A percentile compares a stretch with the other conserved stretches of the same genome.
Evolutionary conservation across 176 grass and related monocot species (phyloP).

Genomic region (Areca catechu): DNA sequence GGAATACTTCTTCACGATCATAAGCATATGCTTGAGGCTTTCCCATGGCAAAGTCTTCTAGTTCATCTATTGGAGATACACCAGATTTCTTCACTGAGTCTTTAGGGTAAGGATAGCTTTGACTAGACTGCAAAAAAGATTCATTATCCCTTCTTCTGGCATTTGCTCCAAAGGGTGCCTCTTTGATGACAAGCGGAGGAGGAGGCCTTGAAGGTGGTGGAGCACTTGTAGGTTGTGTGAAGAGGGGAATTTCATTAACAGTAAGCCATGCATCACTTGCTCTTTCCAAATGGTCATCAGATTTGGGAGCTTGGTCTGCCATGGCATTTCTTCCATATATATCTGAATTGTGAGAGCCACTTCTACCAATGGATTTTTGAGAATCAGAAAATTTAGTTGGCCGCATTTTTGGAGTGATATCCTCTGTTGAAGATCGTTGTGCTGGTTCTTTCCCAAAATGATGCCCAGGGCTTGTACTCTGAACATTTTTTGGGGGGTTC

Average conservation of each 20-base stretch:
- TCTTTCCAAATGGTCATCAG: slow-evolving; percentile 43
- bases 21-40: slow-evolving; percentile 44
- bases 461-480: slow-evolving; percentile 34
- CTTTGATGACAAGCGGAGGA: slow-evolving; percentile 44
- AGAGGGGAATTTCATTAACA: slow-evolving; percentile 93
- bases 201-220: slow-evolving; percentile 73
- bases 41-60: slow-evolving; percentile 47
- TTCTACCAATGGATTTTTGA: slow-evolving; percentile 18
- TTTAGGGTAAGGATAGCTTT: slow-evolving; percentile 41
- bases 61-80: slow-evolving; percentile 54
- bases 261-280: slow-evolving; percentile 87
- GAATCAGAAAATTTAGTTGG: slow-evolving; percentile 44
- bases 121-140: slow-evolving; percentile 21
- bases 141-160: slow-evolving; percentile 31
- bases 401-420: slow-evolving; percentile 30
- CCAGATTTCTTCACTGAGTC: slow-evolving; percentile 39
- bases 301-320: slow-evolving; percentile 48
- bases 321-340: slow-evolving; percentile 32
- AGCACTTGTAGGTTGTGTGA: slow-evolving; percentile 73
- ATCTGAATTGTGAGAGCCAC: slow-evolving; percentile 30
- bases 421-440: slow-evolving; percentile 34
- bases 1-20: slow-evolving; percentile 38
- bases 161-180: slow-evolving; percentile 20
- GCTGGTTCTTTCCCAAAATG: slow-evolving; percentile 38
- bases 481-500: slow-evolving; percentile 22